A percentile compares a stretch with the other conserved stretches of the same genome.
Evolutionary conservation across 2,329 filamentous ascomycete species (phyloP).

Genomic region (Penicillium corylophilum): DNA sequence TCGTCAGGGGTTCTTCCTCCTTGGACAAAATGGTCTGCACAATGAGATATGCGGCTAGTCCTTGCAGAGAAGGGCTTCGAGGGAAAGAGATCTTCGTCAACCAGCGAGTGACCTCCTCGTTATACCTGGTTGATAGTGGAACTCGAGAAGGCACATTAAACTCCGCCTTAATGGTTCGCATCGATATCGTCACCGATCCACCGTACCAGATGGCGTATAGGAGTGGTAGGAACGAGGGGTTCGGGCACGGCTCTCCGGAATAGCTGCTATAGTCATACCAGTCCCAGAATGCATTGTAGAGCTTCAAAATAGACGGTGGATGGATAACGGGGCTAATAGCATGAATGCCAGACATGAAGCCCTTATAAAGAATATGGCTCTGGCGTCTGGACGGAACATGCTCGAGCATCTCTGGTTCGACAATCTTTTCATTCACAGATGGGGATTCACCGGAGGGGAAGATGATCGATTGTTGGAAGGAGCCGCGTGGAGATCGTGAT

Average conservation of each 20-base stretch:
- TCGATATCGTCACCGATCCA: slow-evolving; percentile 47
- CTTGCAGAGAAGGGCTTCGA: slow-evolving; percentile 45
- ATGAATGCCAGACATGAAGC: slow-evolving; percentile 49
- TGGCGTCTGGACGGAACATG: slow-evolving; percentile 45
- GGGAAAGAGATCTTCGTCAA: slow-evolving; percentile 46
- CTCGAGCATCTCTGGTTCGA: slow-evolving; percentile 43
- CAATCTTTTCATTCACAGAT: slow-evolving; percentile 29
- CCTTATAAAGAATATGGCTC: slow-evolving; percentile 48
- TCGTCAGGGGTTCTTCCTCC: slow-evolving; percentile 51
- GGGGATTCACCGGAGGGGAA: slow-evolving; percentile 40
- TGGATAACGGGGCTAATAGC: slow-evolving; percentile 47
- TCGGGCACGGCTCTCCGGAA: slow-evolving; percentile 37
- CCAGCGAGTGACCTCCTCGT: slow-evolving; percentile 46
- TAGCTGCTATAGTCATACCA: slow-evolving; percentile 44
- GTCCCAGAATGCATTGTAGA: slow-evolving; percentile 47
- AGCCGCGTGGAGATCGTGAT: slow-evolving; percentile 24
- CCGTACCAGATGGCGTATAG: slow-evolving; percentile 51
- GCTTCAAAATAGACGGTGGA: slow-evolving; percentile 42
- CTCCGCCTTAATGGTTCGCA: slow-evolving; percentile 42
- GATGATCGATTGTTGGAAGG: slow-evolving; percentile 39
- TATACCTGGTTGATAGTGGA: slow-evolving; percentile 38
- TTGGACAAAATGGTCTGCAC: slow-evolving; percentile 48
- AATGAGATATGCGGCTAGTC: slow-evolving; percentile 48
- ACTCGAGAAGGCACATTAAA: slow-evolving; percentile 39
- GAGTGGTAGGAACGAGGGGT: slow-evolving; percentile 45